Base-by-base conservation (phyloP, 2,329 filamentous ascomycete genomes). In the Cadophora gregata region DNA sequence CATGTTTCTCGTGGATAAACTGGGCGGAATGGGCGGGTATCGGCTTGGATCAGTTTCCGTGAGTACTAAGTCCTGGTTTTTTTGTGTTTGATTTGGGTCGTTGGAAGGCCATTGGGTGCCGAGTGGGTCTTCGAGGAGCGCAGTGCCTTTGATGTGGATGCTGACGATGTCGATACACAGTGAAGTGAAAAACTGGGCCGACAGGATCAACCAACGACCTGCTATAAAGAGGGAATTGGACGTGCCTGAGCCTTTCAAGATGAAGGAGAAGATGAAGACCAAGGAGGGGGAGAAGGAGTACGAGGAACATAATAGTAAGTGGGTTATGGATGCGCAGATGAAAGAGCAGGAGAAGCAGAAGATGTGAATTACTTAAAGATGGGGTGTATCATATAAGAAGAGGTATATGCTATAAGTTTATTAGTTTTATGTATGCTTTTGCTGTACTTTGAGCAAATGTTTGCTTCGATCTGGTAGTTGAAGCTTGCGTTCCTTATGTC, bases 221-320 rank as follows among this genome's bases (percentile, higher is more conserved):
- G 92, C 84, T 1, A 85, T 93, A 24, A 87, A 93, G 80, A 90
- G 88, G 78, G 93, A 91, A 25, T 82, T 88, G 58, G 83, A 93
- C 79, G 87, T 93, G 12, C 92, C 92, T 2, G 81, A 85, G 75
- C 86, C 90, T 21, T 77, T 90, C 61, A 77, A 81, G 1, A 72
- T 79, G n/a, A 75, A 80, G 71, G 77, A 78, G 61, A 67, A 80
- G 72, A 80, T 78, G 5, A 83, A 85, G 71, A 82, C 84, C 73
- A 76, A 82, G 72, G 88, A 86, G 9, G 82, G 78, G 21, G 76
- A 82, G 72, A 88, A 85, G 9, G 81, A 78, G 29, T 77, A 81
- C 65, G 75, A 81, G 25, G 81, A 82, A 65, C 69, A 77, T 74
- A 77, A 80, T 72, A 73, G 68, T 48, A 78, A 78, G 25, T 93